Evolutionary conservation across 768 basidiomycete species (phyloP), one percentile per base, ranked within the genome.

Genomic region (Rossbeevera mucosa): DNA sequence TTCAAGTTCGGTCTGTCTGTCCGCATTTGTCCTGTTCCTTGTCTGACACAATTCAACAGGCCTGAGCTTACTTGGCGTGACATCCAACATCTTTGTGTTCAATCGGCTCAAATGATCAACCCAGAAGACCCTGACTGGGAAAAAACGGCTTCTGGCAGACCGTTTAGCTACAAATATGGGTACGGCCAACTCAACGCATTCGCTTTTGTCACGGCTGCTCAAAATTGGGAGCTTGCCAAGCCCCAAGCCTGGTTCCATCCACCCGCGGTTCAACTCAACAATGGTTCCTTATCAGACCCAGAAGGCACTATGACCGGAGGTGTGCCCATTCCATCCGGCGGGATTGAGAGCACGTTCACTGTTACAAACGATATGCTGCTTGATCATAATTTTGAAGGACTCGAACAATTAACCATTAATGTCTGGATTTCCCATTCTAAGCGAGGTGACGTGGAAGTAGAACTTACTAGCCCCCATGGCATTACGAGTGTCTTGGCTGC

Each of bases 11-110:
- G 92, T 93, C 61, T 51, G 79, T 65, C 41, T 22, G 50, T 44
- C 30, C 47, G 25, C 9, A 14, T 31, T 16, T 25, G 20, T 25
- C n/a, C 59, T 50, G 28, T 33, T 43, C 45, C 47, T 49, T 36
- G 43, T 49, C 52, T 48, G 20, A 65, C 57, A 29, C 42, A 26
- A 28, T 11, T 24, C 36, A 16, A 54, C 91, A 67, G 94, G 9
- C 94, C 96, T 24, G 94, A 98, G 50, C 80, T 99, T 18, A 86
- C 90, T 30, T 99, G 96, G 96, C 85, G 96, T 46, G 96, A 99
- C 63, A 76, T 97, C 31, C 96, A 99, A 63, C 83, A 99, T 63
- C 76, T 99, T 21, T 85, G 86, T 57, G 82, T 97, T 28, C 77
- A 78, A 53, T 87, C 82, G 1, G 88, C 89, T 2, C 77, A 82